phyloP scores from a whole-genome alignment of 805 yeast genomes.

The Metschnikowia dekortorum region DNA sequence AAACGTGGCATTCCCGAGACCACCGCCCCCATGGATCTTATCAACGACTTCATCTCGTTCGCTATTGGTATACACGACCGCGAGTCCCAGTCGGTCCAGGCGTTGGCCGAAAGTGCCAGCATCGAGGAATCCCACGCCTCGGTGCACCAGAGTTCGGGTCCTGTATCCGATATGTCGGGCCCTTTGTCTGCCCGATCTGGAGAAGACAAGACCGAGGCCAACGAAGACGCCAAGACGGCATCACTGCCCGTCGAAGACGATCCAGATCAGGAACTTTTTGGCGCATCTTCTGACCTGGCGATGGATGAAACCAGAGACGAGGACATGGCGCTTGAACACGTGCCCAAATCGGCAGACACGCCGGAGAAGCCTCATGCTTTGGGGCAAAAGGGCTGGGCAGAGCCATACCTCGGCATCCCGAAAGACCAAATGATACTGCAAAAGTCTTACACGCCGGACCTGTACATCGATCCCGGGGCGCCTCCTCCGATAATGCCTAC shows the following conservation, averaged over 20 bases:
- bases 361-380: neutral
- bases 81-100: neutral
- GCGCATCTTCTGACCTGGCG: conserved; percentile 15
- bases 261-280: conserved; percentile 16
- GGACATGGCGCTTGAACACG: neutral
- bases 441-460: conserved; percentile 8
- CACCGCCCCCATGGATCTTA: conserved; percentile 29
- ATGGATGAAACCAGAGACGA: neutral
- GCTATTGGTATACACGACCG: conserved; percentile 18
- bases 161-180: conserved; percentile 7
- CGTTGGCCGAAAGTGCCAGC: neutral
- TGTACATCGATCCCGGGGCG: conserved; percentile 77
- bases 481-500: conserved; percentile 61
- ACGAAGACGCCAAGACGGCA: neutral
- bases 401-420: conserved; percentile 46
- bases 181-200: conserved; percentile 1
- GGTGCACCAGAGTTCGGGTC: neutral
- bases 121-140: neutral
- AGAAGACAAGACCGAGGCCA: neutral
- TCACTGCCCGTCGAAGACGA: neutral
- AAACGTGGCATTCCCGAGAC: neutral
- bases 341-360: neutral
- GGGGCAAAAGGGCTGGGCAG: neutral
- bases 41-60: conserved; percentile 27
- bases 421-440: conserved; percentile 49